A percentile compares a stretch with the other conserved stretches of the same genome.
These are phyloP conservation scores for Saturnispora dispora DNA, from an alignment of 805 yeast species.

Conservation along the genomic window DNA sequence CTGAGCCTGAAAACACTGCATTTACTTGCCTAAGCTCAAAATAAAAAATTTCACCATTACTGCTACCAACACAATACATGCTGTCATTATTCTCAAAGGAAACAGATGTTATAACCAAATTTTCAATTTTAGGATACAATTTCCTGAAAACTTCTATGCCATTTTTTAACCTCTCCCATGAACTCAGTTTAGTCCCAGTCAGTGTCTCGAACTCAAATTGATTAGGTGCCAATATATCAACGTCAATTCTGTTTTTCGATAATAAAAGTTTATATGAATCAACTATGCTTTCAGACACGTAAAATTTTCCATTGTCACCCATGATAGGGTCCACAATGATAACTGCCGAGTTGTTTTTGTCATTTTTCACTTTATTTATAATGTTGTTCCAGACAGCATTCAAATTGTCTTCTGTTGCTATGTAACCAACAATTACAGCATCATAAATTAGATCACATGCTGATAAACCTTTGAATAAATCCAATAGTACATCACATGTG, in stretches of 20 bases:
- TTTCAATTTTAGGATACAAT: constrained; percentile 34
- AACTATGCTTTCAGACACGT: constrained; percentile 54
- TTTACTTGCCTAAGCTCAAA: constrained; percentile 40
- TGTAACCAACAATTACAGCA: constrained; percentile 71
- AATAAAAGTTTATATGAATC: constrained; percentile 44
- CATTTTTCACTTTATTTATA: constrained; percentile 15
- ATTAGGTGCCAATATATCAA: constrained; percentile 58
- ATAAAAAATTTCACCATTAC: constrained; percentile 23
- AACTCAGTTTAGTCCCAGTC: constrained; percentile 36
- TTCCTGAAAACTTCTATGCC: constrained; percentile 36
- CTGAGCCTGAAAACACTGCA: constrained; percentile 65
- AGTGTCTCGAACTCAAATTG: constrained; percentile 65
- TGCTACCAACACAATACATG: constrained; percentile 36
- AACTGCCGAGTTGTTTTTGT: constrained; percentile 21
- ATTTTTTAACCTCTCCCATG: constrained; percentile 28
- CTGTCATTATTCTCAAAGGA: constrained; percentile 20
- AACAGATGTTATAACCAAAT: constrained; percentile 54
- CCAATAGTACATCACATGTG: constrained; percentile 35
- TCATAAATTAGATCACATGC: constrained; percentile 45
- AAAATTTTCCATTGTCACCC: constrained; percentile 82
- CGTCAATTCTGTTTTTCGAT: constrained; percentile 22
- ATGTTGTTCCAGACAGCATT: constrained; percentile 32
- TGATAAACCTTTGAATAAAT: constrained; percentile 47
- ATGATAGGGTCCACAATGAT: constrained; percentile 86
- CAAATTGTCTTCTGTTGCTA: constrained; percentile 54